Evolutionary conservation across 2,329 filamentous ascomycete genomes (phyloP), one percentile per base, ranked within the genome.

Genomic region (Echinosphaeria canescens): DNA sequence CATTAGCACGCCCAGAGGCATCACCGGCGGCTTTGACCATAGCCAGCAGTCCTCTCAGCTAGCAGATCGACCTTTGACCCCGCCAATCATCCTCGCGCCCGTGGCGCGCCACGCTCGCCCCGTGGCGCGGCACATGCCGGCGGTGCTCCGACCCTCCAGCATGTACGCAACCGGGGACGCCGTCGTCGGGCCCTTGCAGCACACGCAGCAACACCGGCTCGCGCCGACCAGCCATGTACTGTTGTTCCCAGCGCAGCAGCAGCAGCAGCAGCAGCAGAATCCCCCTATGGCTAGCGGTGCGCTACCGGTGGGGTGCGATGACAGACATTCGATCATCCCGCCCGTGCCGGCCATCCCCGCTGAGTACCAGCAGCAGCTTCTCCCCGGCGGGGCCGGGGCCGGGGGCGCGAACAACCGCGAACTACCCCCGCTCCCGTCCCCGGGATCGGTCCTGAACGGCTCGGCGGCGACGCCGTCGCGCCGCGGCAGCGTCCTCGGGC

Each of bases 1-100:
- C 28, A 67, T 70, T 40, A 69, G 63, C 41, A 69, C 64, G 4
- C 63, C 63, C 2, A 53, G 46, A 8, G 64, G 64, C 11, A 51
- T 68, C 7, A 47, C 52, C 0, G 63, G 63, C 3, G 59, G 55
- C 2, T 63, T 55, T 33, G 62, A 68, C 30, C 37, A 46, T 2
- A 54, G 56, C 2, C 38, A 37, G 5, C 44, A 45, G 9, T 43
- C 40, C 16, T 38, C 38, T 12, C 44, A 45, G n/a, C n/a, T n/a
- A n/a, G n/a, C n/a, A n/a, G 10, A 19, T 19, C 37, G 40, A 10
- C 41, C 26, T 5, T 41, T 42, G 12, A 39, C 40, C 3, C 58
- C 59, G 20, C 50, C 54, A 2, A 51, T 54, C 2, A 53, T 69
- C 23, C 40, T 64, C 13, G 58, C 62, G 0, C 64, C 64, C 1